These are phyloP conservation scores for Uronychia setigera DNA, from an alignment of 73 alveolate species.

Conservation along the genomic window DNA sequence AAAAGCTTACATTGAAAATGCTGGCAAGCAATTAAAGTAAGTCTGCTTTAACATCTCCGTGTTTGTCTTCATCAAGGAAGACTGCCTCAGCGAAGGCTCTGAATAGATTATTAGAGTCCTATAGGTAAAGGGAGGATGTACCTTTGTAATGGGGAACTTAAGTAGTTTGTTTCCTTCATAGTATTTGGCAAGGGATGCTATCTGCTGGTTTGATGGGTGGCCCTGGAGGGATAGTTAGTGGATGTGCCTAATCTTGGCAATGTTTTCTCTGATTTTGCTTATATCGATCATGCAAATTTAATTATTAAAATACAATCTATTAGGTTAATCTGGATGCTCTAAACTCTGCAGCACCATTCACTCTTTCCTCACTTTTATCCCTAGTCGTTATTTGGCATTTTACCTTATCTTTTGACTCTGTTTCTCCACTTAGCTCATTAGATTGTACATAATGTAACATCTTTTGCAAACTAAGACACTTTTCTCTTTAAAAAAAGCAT, in stretches of 20 bases:
- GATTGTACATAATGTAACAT: not conserved
- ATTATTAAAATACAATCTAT: not conserved
- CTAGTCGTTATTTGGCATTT: not conserved
- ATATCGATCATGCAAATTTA: not conserved
- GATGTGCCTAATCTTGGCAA: not conserved
- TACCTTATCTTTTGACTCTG: not conserved
- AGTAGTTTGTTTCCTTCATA: not conserved
- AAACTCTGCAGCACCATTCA: not conserved
- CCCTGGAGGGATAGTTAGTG: not conserved
- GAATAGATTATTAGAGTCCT: not conserved
- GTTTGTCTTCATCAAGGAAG: not conserved
- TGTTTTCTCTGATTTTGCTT: not conserved
- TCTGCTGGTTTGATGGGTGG: conserved; percentile 1
- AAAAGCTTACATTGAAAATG: not conserved
- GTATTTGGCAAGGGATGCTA: not conserved
- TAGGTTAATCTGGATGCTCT: not conserved
- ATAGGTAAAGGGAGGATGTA: not conserved
- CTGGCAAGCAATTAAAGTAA: not conserved
- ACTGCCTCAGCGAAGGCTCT: not conserved
- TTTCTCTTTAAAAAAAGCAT: not conserved
- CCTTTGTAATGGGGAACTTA: not conserved
- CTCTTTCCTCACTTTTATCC: not conserved
- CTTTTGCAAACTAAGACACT: not conserved
- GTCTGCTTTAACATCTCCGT: not conserved
- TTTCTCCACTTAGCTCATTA: not conserved